Evolutionary conservation across 2,329 filamentous ascomycete species (phyloP).

Genomic region (Xylaria arbuscula): DNA sequence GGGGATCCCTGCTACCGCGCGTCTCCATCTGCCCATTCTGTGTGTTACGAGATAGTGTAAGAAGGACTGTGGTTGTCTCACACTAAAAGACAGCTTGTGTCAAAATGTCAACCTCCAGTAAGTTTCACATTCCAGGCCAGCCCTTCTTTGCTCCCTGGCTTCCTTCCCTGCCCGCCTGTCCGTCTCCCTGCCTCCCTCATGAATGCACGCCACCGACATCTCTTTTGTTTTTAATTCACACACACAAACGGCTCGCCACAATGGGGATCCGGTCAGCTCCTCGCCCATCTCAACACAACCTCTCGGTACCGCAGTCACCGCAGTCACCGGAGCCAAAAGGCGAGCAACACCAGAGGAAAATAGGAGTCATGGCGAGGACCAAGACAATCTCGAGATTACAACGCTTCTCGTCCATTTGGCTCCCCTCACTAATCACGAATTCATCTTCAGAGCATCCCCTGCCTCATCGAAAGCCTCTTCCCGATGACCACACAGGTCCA

Average conservation of each 20-base stretch:
- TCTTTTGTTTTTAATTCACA: conserved; percentile 1
- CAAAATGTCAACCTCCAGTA: conserved; percentile 38
- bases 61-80: conserved; percentile 30
- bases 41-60: conserved; percentile 11
- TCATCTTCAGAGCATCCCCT: conserved; percentile 41
- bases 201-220: conserved; percentile 9
- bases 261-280: conserved; percentile 18
- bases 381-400: conserved; percentile 44
- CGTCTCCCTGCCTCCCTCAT: background rate
- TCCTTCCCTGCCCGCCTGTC: background rate
- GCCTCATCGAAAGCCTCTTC: conserved; percentile 46
- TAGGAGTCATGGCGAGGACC: conserved; percentile 25
- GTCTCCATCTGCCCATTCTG: conserved; percentile 33
- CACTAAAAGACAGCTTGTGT: conserved; percentile 27
- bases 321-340: conserved; percentile 19
- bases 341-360: conserved; percentile 2
- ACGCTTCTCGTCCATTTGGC: conserved; percentile 49
- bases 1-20: conserved; percentile 31
- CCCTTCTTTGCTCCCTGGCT: conserved; percentile 11
- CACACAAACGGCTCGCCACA: conserved; percentile 13
- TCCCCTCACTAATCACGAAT: conserved; percentile 48
- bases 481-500: conserved; percentile 36
- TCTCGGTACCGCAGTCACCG: conserved; percentile 27
- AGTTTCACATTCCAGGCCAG: conserved; percentile 27
- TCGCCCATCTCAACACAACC: conserved; percentile 17